Evolutionary conservation across 202 grass and related monocot species (phyloP).

Genomic region (Setaria viridis): DNA sequence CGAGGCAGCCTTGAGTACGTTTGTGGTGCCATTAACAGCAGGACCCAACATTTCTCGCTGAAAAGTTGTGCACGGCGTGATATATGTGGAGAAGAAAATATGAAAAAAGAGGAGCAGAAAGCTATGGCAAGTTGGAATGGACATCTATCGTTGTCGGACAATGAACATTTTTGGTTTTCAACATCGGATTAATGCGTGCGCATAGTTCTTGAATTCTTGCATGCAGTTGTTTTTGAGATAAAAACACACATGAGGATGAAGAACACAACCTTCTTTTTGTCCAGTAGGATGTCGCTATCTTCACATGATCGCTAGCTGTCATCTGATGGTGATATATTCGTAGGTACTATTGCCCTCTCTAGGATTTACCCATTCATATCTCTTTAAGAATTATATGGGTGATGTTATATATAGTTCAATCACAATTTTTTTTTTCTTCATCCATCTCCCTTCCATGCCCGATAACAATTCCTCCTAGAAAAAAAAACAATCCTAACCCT

Average conservation of each 20-base stretch:
- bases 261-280: not conserved
- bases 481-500: no score
- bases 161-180: not conserved
- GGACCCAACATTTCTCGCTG: conserved; percentile 42
- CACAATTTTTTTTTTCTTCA: no score
- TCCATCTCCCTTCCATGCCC: no score
- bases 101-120: not conserved
- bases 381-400: not conserved
- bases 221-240: no score
- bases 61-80: not conserved
- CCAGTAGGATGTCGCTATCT: not conserved
- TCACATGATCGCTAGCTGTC: not conserved
- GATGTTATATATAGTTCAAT: no score
- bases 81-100: not conserved
- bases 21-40: conserved; percentile 48
- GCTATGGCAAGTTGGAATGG: not conserved
- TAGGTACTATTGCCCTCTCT: not conserved
- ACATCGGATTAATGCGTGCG: no score
- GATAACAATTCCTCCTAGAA: no score
- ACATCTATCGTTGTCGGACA: not conserved
- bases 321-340: not conserved
- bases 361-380: not conserved
- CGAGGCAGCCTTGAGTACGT: conserved; percentile 42
- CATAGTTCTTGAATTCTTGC: no score
- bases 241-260: no score